phyloP scores from a whole-genome alignment of 2,329 filamentous ascomycete genomes.

The Venturia aucupariae region DNA sequence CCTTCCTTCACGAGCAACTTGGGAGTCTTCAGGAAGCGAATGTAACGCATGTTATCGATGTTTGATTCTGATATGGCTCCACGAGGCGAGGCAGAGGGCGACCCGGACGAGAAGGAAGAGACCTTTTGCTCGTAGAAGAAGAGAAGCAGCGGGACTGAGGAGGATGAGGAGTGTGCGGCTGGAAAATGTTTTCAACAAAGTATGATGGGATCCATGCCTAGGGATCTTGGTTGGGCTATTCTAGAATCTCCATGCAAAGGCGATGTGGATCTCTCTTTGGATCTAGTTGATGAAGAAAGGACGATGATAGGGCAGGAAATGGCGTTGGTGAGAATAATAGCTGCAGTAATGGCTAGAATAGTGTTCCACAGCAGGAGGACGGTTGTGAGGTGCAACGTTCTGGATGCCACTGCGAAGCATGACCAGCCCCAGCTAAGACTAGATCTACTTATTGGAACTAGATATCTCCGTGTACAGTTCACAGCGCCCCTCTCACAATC shows the following conservation, averaged over 20 bases:
- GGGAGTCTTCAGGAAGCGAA: conserved; percentile 60
- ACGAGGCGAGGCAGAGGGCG: neutral
- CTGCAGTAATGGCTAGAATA: too few relatives aligned
- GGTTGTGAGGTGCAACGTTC: too few relatives aligned
- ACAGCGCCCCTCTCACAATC: neutral
- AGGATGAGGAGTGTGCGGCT: neutral
- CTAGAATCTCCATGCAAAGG: neutral
- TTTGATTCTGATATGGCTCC: neutral
- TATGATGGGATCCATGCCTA: neutral
- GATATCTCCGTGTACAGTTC: too few relatives aligned
- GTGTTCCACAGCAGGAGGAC: too few relatives aligned
- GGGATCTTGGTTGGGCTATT: neutral
- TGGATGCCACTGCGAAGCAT: neutral
- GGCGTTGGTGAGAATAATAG: neutral
- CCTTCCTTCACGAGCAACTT: conserved; percentile 30
- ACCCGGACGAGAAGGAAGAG: too few relatives aligned
- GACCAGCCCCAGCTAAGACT: neutral
- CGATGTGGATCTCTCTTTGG: neutral
- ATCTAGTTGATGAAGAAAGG: neutral
- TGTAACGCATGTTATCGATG: conserved; percentile 41
- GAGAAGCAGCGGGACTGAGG: neutral
- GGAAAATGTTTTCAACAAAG: neutral
- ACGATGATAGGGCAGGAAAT: neutral
- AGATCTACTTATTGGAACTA: too few relatives aligned
- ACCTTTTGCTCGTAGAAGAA: too few relatives aligned